Evolutionary conservation across 805 yeast genomes (phyloP).

Genomic region (Cyberlindnera nakhonratchasimensis): DNA sequence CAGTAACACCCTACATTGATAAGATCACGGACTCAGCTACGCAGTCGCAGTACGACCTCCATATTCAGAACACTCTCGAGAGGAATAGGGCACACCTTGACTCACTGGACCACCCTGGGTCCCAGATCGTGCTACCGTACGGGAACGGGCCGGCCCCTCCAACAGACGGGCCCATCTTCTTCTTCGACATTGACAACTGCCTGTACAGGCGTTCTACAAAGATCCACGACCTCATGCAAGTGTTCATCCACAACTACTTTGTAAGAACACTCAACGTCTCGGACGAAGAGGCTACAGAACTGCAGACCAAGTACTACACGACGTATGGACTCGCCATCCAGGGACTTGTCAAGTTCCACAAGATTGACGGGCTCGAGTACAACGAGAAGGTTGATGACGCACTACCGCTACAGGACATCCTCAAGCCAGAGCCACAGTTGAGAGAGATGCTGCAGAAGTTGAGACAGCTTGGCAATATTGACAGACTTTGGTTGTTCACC

Average conservation of each 20-base stretch:
- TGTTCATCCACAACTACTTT: conserved; percentile 78
- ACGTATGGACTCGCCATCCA: conserved; percentile 92
- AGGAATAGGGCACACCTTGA: conserved; percentile 32
- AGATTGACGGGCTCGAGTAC: conserved; percentile 84
- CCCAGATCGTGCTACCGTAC: conserved; percentile 29
- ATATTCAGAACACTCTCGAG: conserved; percentile 19
- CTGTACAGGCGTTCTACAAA: conserved; percentile 69
- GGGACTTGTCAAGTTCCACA: conserved; percentile 64
- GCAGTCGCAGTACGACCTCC: conserved; percentile 14
- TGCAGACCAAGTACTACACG: conserved; percentile 74
- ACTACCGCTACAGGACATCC: conserved; percentile 75
- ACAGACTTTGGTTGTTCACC: conserved; percentile 86
- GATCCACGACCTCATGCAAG: conserved; percentile 87
- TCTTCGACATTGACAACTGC: conserved; percentile 93
- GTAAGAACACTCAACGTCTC: conserved; percentile 55
- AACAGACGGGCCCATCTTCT: conserved; percentile 47
- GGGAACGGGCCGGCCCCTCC: conserved; percentile 25
- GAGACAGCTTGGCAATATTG: conserved; percentile 46
- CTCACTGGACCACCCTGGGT: conserved; percentile 34
- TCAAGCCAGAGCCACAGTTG: conserved; percentile 56
- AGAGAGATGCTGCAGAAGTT: conserved; percentile 50
- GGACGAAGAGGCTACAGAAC: conserved; percentile 67
- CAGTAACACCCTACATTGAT: not conserved
- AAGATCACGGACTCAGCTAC: conserved; percentile 11
- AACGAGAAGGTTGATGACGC: conserved; percentile 90